Conservation (phyloP, 768 basidiomycete genomes). For the Mycena pura region DNA sequence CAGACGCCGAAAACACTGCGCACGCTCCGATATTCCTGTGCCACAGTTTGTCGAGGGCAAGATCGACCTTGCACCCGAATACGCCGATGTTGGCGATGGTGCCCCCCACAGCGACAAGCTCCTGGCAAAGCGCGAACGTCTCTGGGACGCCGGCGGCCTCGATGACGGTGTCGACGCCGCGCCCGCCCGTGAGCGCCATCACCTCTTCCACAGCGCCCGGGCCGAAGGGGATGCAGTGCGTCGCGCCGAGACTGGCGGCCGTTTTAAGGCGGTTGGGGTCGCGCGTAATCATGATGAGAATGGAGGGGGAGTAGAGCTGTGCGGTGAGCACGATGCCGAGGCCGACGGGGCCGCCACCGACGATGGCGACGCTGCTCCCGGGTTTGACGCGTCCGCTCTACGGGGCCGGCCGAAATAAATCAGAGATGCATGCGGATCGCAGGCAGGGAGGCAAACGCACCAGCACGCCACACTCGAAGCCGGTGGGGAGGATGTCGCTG, state of each 20-base stretch:
- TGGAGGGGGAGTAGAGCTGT: slow-evolving; percentile 30
- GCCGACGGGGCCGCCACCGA: slow-evolving; percentile 33
- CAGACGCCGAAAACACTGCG: neutral
- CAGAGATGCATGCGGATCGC: neutral
- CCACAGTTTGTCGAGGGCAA: slow-evolving; percentile 35
- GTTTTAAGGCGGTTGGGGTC: slow-evolving; percentile 26
- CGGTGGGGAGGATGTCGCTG: slow-evolving; percentile 33
- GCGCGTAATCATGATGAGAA: slow-evolving; percentile 28
- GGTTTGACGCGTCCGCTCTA: slow-evolving; percentile 30
- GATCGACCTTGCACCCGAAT: slow-evolving; percentile 28
- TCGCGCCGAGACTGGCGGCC: slow-evolving; percentile 29
- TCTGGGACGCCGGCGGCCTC: slow-evolving; percentile 33
- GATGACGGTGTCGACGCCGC: slow-evolving; percentile 32
- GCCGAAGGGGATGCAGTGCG: slow-evolving; percentile 28
- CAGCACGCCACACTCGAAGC: slow-evolving; percentile 32
- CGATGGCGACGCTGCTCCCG: slow-evolving; percentile 29
- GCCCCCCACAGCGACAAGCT: slow-evolving; percentile 31
- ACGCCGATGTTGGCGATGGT: slow-evolving; percentile 35
- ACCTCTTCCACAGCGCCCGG: slow-evolving; percentile 25
- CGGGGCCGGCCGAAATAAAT: neutral
- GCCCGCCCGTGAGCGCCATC: slow-evolving; percentile 30
- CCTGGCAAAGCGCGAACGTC: slow-evolving; percentile 33
- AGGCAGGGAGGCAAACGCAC: neutral
- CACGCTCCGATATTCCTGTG: slow-evolving; percentile 22
- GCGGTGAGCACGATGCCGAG: slow-evolving; percentile 27